Evolutionary conservation across 1,284 basidiomycete species (phyloP), one percentile per base, ranked within the genome.

Genomic region (Heterobasidion occidentale): DNA sequence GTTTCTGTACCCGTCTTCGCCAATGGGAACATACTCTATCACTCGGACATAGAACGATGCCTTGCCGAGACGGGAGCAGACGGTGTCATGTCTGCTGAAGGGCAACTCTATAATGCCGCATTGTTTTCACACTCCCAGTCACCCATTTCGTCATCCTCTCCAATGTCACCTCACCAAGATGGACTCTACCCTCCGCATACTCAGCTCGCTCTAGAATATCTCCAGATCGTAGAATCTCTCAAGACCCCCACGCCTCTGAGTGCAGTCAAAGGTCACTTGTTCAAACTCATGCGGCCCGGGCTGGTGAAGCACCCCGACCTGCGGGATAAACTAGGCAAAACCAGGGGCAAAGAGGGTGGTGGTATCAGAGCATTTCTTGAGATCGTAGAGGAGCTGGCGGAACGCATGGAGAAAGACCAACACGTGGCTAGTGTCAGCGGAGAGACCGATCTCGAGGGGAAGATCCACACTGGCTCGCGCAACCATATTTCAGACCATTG

Each of bases 21-120:
- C 0, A 99, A 99, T 68, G 96, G 96, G n/a, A 98, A 98, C 68
- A 84, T 98, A 52, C 81, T 98, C 9, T 94, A 82, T 69, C 80
- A 88, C 50, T 79, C 84, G 27, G 94, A 99, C 68, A 83, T 95
- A 53, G 77, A 80, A 47, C 75, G 77, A 7, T 96, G 94, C 67
- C 71, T 99, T 27, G 77, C 79, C 14, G 78, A 80, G 38, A 99
- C 96, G 0, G 90, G 92, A 2, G 89, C 85, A 3, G 92, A 98
- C 64, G 96, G 87, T 0, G 85, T 98, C 60, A 98, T 98, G 95
- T 88, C 84, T 54, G 96, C 96, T 0, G 96, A 99, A 71, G 96
- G 92, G 0, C 91, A 97, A 63, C 75, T 99, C 1, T 97, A 97
- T 70, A 98, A 98, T 67, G 91, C 93, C 0, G 86, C 93, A 0